Evolutionary conservation across 2,329 filamentous ascomycete species (phyloP), one percentile per base, ranked within the genome.

Genomic region (Dryadomyces quercivorus): DNA sequence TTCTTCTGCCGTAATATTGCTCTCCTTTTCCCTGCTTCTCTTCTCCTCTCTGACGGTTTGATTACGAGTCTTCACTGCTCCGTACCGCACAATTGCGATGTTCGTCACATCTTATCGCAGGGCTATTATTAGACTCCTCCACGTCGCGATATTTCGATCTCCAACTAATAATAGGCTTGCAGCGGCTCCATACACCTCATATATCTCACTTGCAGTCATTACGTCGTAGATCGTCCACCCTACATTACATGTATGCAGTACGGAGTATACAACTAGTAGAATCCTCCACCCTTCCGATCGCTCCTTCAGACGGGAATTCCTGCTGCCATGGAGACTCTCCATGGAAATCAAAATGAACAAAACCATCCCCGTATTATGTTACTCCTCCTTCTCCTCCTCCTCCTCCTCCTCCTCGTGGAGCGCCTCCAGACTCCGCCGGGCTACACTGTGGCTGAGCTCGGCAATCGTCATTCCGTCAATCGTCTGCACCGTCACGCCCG

Each of bases 401-500:
- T 22, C 34, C 2, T 36, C 44, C 20, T 53, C 20, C n/a, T 26
- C 12, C 20, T 51, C 50, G 3, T 26, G 16, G n/a, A n/a, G n/a
- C 12, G 13, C 50, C 16, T 52, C 50, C 9, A 50, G 16, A 3
- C 26, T 38, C 1, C 53, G 54, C 8, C 42, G 52, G 8, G 55
- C 59, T 49, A 62, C 51, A 3, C 54, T 43, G 2, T 47, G 48
- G 21, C 57, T 50, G 16, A 62, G 49, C 51, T 60, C 54, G 2
- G 46, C 49, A 42, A 61, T 61, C 31, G 55, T 57, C 42, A 57
- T 26, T 9, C 58, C 58, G 5, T 63, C 60, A 7, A 62, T 50
- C 7, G 59, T 57, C 51, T 58, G 60, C 36, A 58, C 51, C 2
- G 59, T 58, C 40, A 58, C 58, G 16, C 61, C 60, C 18, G 58